These are phyloP conservation scores for Cyclotella choctawhatcheeana DNA, from an alignment of 108 stramenopile genomes.

Conservation along the genomic window DNA sequence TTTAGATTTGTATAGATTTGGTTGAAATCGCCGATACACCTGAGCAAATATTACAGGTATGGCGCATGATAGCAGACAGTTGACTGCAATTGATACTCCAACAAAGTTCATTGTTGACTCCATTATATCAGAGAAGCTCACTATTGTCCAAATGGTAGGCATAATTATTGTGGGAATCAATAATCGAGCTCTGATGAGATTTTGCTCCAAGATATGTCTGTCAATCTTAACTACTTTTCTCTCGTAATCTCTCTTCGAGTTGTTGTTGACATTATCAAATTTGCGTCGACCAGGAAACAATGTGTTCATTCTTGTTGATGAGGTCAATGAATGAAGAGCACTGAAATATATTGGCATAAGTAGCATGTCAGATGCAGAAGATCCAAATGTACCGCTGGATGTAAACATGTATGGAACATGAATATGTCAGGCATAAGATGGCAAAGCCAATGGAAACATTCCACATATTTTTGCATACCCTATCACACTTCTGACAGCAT, in stretches of 20 bases:
- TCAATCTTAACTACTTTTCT: no score
- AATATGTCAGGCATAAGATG: background rate
- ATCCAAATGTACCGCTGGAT: constrained; percentile 33
- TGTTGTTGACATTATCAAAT: background rate
- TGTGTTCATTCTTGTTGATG: constrained; percentile 22
- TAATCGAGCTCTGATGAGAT: background rate
- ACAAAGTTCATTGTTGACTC: constrained; percentile 28
- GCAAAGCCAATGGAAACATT: background rate
- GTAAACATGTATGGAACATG: background rate
- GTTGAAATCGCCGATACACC: background rate
- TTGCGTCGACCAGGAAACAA: constrained; percentile 31
- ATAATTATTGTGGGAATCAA: background rate
- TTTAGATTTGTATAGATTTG: background rate
- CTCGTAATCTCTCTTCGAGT: no score
- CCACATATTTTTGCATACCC: background rate
- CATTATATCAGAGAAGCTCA: background rate
- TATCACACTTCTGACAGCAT: constrained; percentile 10
- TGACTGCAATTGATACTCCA: constrained; percentile 57
- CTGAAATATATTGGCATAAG: constrained; percentile 27
- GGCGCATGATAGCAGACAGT: constrained; percentile 39
- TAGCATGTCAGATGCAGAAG: constrained; percentile 36
- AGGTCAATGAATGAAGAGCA: constrained; percentile 6
- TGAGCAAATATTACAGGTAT: constrained; percentile 2
- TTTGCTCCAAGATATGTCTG: background rate
- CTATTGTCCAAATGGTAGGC: constrained; percentile 13